Evolutionary conservation across 805 yeast genomes (phyloP), one percentile per base, ranked within the genome.

Genomic region (Wickerhamomyces rabaulensis): DNA sequence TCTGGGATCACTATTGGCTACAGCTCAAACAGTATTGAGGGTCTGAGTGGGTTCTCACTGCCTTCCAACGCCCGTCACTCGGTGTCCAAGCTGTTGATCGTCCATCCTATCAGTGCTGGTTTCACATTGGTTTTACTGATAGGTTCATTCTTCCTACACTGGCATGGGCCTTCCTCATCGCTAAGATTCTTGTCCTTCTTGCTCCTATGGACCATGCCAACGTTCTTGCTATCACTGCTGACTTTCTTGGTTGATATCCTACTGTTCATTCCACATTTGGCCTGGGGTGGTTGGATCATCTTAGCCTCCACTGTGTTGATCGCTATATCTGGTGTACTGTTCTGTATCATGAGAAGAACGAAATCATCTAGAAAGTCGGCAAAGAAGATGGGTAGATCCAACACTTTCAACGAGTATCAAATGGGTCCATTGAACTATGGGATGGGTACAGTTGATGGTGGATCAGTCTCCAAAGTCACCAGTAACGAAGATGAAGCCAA

Each of bases 281-380:
- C 79, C 45, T 90, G 89, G 82, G 76, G 84, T 40, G 96, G 96
- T 22, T 92, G 97, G 97, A 68, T 85, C 43, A 76, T 87, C 49
- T 67, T 91, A 22, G 80, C 79, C 0, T 78, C 92, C 1, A 78
- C 94, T 0, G 76, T 84, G 2, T 62, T 83, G 27, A 71, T 82
- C 40, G 84, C 92, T 0, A 52, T 83, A 2, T 73, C 79, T 25
- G 81, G 88, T 1, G 75, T 89, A 2, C 61, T 83, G 52, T 65
- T 86, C 17, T 88, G 96, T 62, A 73, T 87, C 44, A 74, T 84
- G 70, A 79, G 91, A 58, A 70, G 96, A 54, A 75, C 86, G 0
- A 76, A 80, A 5, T 73, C 76, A 1, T 60, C 64, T 0, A 56
- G 64, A 56, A 56, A 53, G 19, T 56, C 50, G 0, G 42, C 50